phyloP scores from a whole-genome alignment of 306 rosid species.

The Begonia peltatifolia region DNA sequence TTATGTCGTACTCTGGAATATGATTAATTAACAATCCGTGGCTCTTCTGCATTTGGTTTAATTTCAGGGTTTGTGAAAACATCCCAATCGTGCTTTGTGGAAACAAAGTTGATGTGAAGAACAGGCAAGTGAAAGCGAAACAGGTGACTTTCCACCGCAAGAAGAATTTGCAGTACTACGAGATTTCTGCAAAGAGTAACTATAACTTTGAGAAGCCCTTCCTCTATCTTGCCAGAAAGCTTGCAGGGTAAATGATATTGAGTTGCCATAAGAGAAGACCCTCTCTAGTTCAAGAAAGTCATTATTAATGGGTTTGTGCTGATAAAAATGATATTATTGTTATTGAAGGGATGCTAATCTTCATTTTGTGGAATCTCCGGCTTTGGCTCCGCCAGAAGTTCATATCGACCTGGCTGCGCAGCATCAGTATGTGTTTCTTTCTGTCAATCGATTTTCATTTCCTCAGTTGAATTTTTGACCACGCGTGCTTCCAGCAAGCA shows the following conservation, averaged over 20 bases:
- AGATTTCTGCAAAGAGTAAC: slow-evolving; percentile 27
- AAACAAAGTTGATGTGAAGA: slow-evolving; percentile 25
- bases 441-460: too few species aligned
- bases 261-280: too few species aligned
- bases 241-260: slow-evolving; percentile 16
- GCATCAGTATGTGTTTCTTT: not conserved
- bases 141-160: slow-evolving; percentile 24
- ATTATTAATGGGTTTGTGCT: too few species aligned
- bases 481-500: too few species aligned
- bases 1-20: too few species aligned
- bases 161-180: slow-evolving; percentile 25
- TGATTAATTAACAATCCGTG: too few species aligned
- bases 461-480: too few species aligned
- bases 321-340: not conserved
- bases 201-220: slow-evolving; percentile 29
- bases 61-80: slow-evolving; percentile 21
- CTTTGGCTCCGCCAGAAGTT: slow-evolving; percentile 23
- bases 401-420: slow-evolving; percentile 18
- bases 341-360: slow-evolving; percentile 8
- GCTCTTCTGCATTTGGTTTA: too few species aligned
- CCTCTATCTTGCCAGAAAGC: slow-evolving; percentile 26
- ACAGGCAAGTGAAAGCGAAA: slow-evolving; percentile 24
- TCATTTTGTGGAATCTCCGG: slow-evolving; percentile 18
- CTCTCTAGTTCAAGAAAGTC: too few species aligned
- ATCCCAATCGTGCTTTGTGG: slow-evolving; percentile 23